Percentiles rank a stretch among this genome's conserved stretches.
Conservation (phyloP, 1,284 basidiomycete species). For the Pisolithus thermaeus region DNA sequence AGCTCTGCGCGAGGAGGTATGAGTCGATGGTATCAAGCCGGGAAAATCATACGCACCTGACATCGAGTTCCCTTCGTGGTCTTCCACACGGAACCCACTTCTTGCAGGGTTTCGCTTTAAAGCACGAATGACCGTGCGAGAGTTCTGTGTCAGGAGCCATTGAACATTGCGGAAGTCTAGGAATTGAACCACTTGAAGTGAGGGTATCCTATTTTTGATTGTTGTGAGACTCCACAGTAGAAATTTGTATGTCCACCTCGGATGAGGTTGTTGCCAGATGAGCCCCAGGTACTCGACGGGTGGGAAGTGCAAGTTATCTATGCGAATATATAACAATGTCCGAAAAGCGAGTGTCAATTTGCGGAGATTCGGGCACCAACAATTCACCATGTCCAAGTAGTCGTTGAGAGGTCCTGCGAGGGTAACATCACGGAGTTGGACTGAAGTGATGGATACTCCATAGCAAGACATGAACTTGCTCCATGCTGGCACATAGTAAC, state of each 20-base stretch:
- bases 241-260: background rate
- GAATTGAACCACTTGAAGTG: slow-evolving; percentile 1
- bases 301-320: background rate
- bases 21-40: background rate
- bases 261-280: background rate
- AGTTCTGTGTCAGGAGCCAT: background rate
- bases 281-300: slow-evolving; percentile 1
- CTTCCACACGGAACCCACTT: background rate
- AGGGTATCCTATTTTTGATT: background rate
- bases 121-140: background rate
- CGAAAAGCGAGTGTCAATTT: slow-evolving; percentile 4
- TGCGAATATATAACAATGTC: slow-evolving; percentile 1
- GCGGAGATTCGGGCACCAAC: slow-evolving; percentile 13
- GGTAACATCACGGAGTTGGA: slow-evolving; percentile 6
- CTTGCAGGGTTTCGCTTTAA: background rate
- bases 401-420: background rate
- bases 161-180: background rate
- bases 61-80: slow-evolving; percentile 4
- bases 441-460: slow-evolving; percentile 14
- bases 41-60: background rate
- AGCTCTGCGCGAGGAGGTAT: background rate
- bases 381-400: background rate
- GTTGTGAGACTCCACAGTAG: background rate
- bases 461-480: slow-evolving; percentile 8
- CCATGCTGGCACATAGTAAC: slow-evolving; percentile 5